Evolutionary conservation across 2,329 filamentous ascomycete species (phyloP).

Genomic region (Xylariaceae sp.): DNA sequence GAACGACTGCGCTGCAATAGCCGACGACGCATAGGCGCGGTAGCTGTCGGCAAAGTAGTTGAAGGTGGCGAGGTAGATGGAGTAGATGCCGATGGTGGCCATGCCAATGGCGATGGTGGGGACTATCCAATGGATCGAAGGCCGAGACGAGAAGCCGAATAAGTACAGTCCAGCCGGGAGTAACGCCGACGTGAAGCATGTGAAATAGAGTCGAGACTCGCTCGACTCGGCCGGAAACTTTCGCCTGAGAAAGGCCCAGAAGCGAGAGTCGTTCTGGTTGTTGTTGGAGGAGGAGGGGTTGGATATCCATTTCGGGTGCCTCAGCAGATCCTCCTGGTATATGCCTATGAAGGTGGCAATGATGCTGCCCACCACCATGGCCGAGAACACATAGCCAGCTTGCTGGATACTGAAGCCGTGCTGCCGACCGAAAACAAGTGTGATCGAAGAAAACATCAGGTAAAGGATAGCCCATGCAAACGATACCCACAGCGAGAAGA

Average conservation of each 20-base stretch:
- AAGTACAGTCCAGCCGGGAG: constrained; percentile 77
- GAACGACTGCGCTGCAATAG: constrained; percentile 79
- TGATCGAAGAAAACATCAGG: constrained; percentile 74
- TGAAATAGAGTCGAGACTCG: constrained; percentile 77
- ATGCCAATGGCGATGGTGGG: constrained; percentile 65
- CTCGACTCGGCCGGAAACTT: constrained; percentile 52
- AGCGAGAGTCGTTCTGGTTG: constrained; percentile 20
- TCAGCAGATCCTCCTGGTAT: constrained; percentile 63
- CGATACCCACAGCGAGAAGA: constrained; percentile 82
- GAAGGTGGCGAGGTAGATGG: constrained; percentile 81
- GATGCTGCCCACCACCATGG: constrained; percentile 62
- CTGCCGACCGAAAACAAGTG: constrained; percentile 65
- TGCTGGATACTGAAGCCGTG: constrained; percentile 64
- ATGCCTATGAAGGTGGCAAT: constrained; percentile 65
- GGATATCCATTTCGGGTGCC: constrained; percentile 37
- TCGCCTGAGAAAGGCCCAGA: constrained; percentile 44
- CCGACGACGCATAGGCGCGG: constrained; percentile 76
- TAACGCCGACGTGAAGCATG: constrained; percentile 68
- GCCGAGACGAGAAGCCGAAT: constrained; percentile 66
- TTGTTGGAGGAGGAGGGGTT: constrained; percentile 29
- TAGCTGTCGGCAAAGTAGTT: constrained; percentile 92
- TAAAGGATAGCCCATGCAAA: constrained; percentile 91
- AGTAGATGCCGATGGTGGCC: constrained; percentile 80
- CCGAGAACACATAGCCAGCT: constrained; percentile 66
- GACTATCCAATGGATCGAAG: constrained; percentile 63